Base-by-base conservation (phyloP, 169 alveolate genomes). In the Plasmodium chabaudi region DNA sequence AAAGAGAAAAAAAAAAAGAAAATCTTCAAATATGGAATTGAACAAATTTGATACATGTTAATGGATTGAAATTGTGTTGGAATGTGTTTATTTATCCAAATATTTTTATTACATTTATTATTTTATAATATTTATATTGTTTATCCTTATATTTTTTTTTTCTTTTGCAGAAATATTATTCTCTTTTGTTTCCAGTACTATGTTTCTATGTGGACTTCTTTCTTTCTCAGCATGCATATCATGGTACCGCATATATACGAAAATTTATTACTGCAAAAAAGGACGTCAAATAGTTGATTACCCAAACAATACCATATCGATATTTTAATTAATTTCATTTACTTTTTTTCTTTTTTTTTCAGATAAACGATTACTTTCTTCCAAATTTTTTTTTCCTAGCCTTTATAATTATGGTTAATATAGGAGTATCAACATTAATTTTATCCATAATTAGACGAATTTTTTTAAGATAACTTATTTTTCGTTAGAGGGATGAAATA, bases 311-410 rank as follows among this genome's bases (percentile, higher is more conserved):
- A 23, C 9, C 19, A 53, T 51, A 12, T 44, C n/a, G 4, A 71
- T 12, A 25, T 19, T 51, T n/a, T 15, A 12, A 17, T 23, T 12
- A 17, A 69, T 67, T 42, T 59, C 15, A 15, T 57, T 25, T 21
- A 13, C 27, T 67, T 10, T 63, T 64, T 39, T 61, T 25, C 17
- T 72, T 61, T 47, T 69, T 42, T 21, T 77, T 77, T 63, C 88
- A 77, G 88, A 65, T 77, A n/a, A 21, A 64, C 49, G 88, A 77
- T 42, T 64, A 77, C 57, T 77, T 77, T 46, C 15, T 77, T 13
- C 88, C 88, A 39, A 77, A 77, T n/a, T 63, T 15, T 42, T 64
- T 77, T 51, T 63, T 49, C 17, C 25, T 77, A 23, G 15, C 69
- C 9, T 7, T 60, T 47, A 64, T 77, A 2, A 19, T 39, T 19